phyloP scores from a whole-genome alignment of 2,329 filamentous ascomycete genomes.

The Fusarium nelsonii region DNA sequence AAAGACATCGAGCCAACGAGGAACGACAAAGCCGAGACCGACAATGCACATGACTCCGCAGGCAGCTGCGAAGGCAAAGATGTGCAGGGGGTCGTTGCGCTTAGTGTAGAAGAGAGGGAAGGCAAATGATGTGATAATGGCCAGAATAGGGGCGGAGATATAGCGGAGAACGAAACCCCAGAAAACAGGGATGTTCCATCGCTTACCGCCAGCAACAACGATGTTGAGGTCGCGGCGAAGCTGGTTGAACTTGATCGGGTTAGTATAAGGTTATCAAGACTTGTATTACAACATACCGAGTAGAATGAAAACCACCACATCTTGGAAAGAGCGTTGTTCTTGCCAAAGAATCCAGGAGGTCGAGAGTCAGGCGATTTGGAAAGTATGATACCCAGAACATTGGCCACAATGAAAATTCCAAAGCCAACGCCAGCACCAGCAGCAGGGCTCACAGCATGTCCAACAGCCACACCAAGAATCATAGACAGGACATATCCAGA shows the following conservation, averaged over 20 bases:
- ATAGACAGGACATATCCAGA: not conserved
- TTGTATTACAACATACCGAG: not conserved
- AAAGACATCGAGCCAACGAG: not conserved
- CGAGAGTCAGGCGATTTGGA: not conserved
- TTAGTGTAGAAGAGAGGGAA: not conserved
- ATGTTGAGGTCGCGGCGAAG: not conserved
- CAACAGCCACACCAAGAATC: not conserved
- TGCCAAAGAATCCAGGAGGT: not conserved
- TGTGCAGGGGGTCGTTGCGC: not conserved
- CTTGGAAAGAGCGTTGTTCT: not conserved
- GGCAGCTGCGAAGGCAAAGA: not conserved
- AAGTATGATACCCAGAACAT: not conserved
- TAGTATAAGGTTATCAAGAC: not conserved
- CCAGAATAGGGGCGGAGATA: not conserved
- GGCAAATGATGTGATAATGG: not conserved
- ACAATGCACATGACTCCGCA: not conserved
- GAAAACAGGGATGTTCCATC: not conserved
- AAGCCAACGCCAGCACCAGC: not conserved
- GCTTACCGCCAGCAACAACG: not conserved
- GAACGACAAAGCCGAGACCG: not conserved
- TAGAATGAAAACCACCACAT: not conserved
- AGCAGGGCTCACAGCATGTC: not conserved
- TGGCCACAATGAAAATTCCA: not conserved
- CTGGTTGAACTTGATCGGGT: not conserved
- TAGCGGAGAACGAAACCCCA: not conserved